A percentile compares a stretch with the other conserved stretches of the same genome.
These are phyloP conservation scores for Aspergillus awamori DNA, from an alignment of 2,329 filamentous ascomycete genomes.

Conservation along the genomic window DNA sequence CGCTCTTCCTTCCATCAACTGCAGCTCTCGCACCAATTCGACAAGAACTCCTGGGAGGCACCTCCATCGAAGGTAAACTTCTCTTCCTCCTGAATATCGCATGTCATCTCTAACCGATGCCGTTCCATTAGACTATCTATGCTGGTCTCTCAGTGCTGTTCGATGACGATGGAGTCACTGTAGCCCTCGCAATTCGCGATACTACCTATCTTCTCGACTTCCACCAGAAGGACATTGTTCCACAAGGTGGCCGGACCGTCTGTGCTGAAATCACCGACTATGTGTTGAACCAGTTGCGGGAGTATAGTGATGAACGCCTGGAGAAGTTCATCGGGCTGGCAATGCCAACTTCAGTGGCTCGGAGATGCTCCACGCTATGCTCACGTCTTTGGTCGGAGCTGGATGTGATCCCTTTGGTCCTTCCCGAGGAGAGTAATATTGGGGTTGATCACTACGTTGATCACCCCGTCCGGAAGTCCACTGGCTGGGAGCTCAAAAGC, in stretches of 20 bases:
- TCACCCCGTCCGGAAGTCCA: conserved; percentile 30
- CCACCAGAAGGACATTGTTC: conserved; percentile 61
- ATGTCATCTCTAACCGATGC: not conserved
- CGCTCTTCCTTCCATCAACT: conserved; percentile 39
- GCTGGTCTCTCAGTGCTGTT: conserved; percentile 43
- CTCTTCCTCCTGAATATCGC: not conserved
- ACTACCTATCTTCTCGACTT: conserved; percentile 76
- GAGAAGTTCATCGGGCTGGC: conserved; percentile 76
- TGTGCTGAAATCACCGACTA: conserved; percentile 60
- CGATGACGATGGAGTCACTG: conserved; percentile 53
- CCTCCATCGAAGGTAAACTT: conserved; percentile 42
- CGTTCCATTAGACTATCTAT: conserved; percentile 42
- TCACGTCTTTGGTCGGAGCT: conserved; percentile 74
- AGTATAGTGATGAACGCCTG: conserved; percentile 66
- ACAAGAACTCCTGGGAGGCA: conserved; percentile 39
- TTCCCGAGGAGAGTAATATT: conserved; percentile 45
- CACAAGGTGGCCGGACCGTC: conserved; percentile 44
- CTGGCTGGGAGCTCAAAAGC: conserved; percentile 56
- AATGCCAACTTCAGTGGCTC: conserved; percentile 62
- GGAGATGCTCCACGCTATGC: conserved; percentile 66
- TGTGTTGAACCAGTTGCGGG: conserved; percentile 58
- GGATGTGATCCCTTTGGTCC: conserved; percentile 73
- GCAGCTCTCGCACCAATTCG: conserved; percentile 35
- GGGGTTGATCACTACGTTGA: conserved; percentile 23
- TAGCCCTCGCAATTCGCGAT: conserved; percentile 73